Evolutionary conservation across 2,329 filamentous ascomycete genomes (phyloP).

Genomic region (Orbilia blumenaviensis): DNA sequence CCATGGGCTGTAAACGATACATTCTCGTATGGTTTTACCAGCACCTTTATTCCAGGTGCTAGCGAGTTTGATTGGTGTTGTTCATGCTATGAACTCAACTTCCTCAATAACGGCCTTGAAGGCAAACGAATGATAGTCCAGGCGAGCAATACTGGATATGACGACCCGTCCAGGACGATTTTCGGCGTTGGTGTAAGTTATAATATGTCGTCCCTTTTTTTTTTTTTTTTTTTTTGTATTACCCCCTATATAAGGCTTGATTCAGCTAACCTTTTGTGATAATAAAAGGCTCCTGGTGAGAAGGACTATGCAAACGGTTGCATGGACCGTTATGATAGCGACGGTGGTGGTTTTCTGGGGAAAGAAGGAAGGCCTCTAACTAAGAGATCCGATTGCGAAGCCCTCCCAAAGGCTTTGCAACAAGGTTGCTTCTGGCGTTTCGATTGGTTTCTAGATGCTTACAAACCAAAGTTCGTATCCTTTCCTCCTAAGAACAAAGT

Average conservation of each 20-base stretch:
- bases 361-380: conserved; percentile 62
- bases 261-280: conserved; percentile 3
- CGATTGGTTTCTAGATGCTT: conserved; percentile 60
- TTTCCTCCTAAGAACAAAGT: not conserved
- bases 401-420: conserved; percentile 67
- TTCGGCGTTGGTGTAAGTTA: conserved; percentile 64
- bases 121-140: conserved; percentile 74
- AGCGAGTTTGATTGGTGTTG: conserved; percentile 72
- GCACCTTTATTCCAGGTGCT: conserved; percentile 66
- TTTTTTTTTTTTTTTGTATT: too few species aligned
- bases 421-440: conserved; percentile 72
- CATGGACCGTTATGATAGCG: conserved; percentile 34
- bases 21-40: conserved; percentile 67
- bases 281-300: conserved; percentile 34
- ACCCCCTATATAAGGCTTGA: too few species aligned
- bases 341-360: conserved; percentile 36
- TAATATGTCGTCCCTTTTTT: too few species aligned
- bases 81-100: conserved; percentile 71
- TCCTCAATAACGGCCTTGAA: conserved; percentile 64
- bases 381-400: conserved; percentile 65
- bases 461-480: conserved; percentile 45
- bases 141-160: conserved; percentile 70
- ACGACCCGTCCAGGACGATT: conserved; percentile 68
- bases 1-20: conserved; percentile 71
- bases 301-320: conserved; percentile 40